A percentile compares a stretch with the other conserved stretches of the same genome.
phyloP scores from a whole-genome alignment of 192 early-diverging fungal species.

The Backusella liffmaniae region DNA sequence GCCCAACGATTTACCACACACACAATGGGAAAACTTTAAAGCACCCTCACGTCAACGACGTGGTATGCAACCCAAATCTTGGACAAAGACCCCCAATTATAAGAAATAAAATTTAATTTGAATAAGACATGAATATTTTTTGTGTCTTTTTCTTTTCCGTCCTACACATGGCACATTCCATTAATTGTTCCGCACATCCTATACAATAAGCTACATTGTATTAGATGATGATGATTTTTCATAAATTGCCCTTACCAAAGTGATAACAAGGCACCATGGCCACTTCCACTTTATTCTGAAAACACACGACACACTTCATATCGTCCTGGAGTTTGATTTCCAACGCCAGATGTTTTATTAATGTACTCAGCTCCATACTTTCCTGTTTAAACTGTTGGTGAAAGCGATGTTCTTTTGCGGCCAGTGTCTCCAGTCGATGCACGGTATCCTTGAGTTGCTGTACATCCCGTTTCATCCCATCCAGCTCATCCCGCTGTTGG shows the following conservation, averaged over 20 bases:
- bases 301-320: background rate
- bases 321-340: background rate
- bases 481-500: background rate
- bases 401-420: background rate
- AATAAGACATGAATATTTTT: background rate
- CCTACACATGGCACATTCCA: background rate
- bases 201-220: background rate
- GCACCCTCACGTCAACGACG: background rate
- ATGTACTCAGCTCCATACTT: background rate
- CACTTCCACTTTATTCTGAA: background rate
- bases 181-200: background rate
- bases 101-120: background rate
- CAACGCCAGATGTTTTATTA: background rate
- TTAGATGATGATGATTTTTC: background rate
- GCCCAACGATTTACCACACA: background rate
- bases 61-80: background rate
- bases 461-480: background rate
- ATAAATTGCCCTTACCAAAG: background rate
- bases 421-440: background rate
- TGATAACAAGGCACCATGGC: background rate
- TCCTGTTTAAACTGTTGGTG: background rate
- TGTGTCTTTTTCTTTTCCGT: background rate
- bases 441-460: background rate
- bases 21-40: background rate
- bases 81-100: background rate